These are phyloP conservation scores for Mimosa bimucronata DNA, from an alignment of 306 rosid genomes.

Conservation along the genomic window DNA sequence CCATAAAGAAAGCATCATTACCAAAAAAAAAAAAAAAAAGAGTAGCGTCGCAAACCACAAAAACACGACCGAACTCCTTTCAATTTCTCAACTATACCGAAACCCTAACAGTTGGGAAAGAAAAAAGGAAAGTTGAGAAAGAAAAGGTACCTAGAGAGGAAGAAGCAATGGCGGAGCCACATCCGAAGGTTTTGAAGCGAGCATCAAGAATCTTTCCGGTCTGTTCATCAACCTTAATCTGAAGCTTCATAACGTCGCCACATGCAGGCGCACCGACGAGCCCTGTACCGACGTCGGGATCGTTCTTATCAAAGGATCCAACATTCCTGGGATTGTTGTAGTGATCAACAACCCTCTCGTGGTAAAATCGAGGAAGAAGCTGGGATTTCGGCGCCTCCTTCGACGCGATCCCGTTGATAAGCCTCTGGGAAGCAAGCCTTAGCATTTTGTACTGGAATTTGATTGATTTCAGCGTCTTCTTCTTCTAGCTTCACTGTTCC, in stretches of 20 bases:
- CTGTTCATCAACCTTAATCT: slow-evolving; percentile 74
- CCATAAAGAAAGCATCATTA: no score
- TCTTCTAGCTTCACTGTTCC: neutral
- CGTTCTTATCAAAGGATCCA: slow-evolving; percentile 80
- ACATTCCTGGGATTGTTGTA: slow-evolving; percentile 89
- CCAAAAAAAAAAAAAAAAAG: no score
- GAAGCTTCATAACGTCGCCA: slow-evolving; percentile 94
- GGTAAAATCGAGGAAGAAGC: slow-evolving; percentile 63
- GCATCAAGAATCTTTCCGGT: slow-evolving; percentile 88
- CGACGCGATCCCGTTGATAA: neutral
- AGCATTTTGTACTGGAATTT: neutral
- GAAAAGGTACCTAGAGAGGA: slow-evolving; percentile 72
- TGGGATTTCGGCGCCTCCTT: slow-evolving; percentile 34
- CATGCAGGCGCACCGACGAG: slow-evolving; percentile 43
- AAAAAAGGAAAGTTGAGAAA: neutral
- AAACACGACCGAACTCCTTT: neutral
- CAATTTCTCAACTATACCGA: neutral
- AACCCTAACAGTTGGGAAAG: neutral
- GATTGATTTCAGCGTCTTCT: neutral
- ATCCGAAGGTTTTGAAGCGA: slow-evolving; percentile 89
- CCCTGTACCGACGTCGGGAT: slow-evolving; percentile 84
- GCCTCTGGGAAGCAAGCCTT: neutral
- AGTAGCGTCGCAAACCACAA: neutral
- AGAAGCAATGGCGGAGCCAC: slow-evolving; percentile 94
- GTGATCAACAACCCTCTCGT: slow-evolving; percentile 89